These are phyloP conservation scores for Aspergillus neotritici DNA, from an alignment of 2,329 filamentous ascomycete species.

Conservation along the genomic window DNA sequence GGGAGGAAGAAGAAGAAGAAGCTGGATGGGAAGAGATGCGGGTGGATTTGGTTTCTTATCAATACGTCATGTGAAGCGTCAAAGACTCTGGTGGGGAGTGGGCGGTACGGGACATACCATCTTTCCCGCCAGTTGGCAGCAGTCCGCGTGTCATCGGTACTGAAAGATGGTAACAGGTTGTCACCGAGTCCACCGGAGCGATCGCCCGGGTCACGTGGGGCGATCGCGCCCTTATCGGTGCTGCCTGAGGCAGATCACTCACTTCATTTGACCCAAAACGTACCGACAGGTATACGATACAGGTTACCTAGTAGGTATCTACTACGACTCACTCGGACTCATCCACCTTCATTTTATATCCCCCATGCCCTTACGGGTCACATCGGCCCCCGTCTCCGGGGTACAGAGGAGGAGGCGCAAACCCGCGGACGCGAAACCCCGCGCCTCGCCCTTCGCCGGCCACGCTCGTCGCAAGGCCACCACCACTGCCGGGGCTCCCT, in stretches of 20 bases:
- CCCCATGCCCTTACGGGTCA: constrained; percentile 44
- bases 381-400: constrained; percentile 44
- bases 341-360: not conserved
- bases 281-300: too few relatives aligned
- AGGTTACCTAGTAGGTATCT: too few relatives aligned
- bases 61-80: constrained; percentile 32
- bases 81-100: not conserved
- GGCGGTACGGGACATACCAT: too few relatives aligned
- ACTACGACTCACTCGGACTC: constrained; percentile 1
- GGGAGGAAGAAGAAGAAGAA: not conserved
- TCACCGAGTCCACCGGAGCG: too few relatives aligned
- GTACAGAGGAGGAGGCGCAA: constrained; percentile 36
- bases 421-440: constrained; percentile 20
- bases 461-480: constrained; percentile 39
- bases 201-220: too few relatives aligned
- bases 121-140: too few relatives aligned
- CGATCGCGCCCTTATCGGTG: too few relatives aligned
- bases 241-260: too few relatives aligned
- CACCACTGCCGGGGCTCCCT: constrained; percentile 19
- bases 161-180: too few relatives aligned
- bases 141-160: too few relatives aligned
- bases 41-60: constrained; percentile 16
- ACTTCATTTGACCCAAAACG: too few relatives aligned
- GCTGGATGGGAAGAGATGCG: constrained; percentile 3
- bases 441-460: constrained; percentile 38